These are phyloP conservation scores for Arthroderma sp. DNA, from an alignment of 2,329 filamentous ascomycete genomes.

Conservation along the genomic window DNA sequence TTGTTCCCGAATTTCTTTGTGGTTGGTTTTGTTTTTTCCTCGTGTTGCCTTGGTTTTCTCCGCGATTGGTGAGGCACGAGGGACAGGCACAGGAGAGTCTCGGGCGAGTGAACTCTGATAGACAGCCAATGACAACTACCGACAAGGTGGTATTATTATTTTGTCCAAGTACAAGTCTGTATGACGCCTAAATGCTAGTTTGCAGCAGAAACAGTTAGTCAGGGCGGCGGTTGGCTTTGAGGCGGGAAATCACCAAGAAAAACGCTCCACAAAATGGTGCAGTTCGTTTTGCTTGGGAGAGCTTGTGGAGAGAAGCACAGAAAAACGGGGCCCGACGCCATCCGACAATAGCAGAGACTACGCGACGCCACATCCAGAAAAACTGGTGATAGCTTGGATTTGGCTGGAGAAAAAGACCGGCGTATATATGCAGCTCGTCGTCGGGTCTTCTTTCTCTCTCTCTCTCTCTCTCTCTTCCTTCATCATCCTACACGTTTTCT, in stretches of 20 bases:
- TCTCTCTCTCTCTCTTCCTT: background rate
- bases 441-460: background rate
- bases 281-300: background rate
- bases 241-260: background rate
- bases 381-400: background rate
- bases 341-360: constrained; percentile 2
- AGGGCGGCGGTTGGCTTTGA: background rate
- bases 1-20: background rate
- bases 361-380: background rate
- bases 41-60: background rate
- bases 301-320: background rate
- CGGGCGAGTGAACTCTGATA: background rate
- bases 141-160: too few relatives aligned
- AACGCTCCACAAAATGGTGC: background rate
- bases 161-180: background rate
- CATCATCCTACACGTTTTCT: background rate
- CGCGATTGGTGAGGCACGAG: too few relatives aligned
- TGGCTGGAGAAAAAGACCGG: background rate
- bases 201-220: background rate
- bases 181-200: background rate
- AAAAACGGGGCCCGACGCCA: background rate
- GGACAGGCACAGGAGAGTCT: background rate
- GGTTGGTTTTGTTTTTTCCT: background rate
- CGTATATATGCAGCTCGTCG: background rate
- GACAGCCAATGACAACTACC: too few relatives aligned